These are phyloP conservation scores for Penicillium salamii DNA, from an alignment of 495 filamentous ascomycete genomes.

Conservation along the genomic window DNA sequence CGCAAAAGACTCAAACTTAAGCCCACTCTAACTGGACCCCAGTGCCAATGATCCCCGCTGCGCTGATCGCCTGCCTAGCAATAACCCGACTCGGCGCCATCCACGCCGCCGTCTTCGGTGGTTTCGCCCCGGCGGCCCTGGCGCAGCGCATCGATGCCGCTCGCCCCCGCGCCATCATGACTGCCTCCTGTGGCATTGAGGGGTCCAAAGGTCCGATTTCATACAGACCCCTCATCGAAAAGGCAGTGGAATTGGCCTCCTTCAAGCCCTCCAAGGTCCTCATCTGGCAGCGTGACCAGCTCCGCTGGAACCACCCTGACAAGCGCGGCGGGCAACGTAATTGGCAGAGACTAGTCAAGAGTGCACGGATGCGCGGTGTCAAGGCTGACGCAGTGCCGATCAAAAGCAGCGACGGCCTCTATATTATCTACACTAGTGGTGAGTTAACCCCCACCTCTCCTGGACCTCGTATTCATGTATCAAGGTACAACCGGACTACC, in stretches of 20 bases:
- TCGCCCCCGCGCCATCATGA: conserved; percentile 71
- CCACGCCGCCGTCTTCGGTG: conserved; percentile 90
- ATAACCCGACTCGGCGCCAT: conserved; percentile 80
- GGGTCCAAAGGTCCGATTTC: conserved; percentile 70
- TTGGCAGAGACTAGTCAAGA: conserved; percentile 74
- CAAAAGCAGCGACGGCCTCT: conserved; percentile 70
- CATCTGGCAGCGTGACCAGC: conserved; percentile 76
- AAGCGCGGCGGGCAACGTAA: conserved; percentile 66
- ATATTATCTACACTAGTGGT: conserved; percentile 87
- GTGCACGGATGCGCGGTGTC: conserved; percentile 59
- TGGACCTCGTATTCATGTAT: not conserved
- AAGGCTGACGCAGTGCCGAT: conserved; percentile 72
- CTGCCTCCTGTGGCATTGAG: conserved; percentile 90
- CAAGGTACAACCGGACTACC: conserved; percentile 79
- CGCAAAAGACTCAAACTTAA: conserved; percentile 1
- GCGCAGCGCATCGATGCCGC: conserved; percentile 88
- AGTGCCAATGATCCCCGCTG: conserved; percentile 97
- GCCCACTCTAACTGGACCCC: not conserved
- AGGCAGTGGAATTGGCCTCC: conserved; percentile 55
- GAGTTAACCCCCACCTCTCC: not conserved
- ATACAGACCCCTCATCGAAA: conserved; percentile 70
- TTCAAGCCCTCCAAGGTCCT: conserved; percentile 67
- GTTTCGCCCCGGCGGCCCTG: conserved; percentile 76
- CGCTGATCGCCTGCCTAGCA: conserved; percentile 80
- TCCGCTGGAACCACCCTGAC: conserved; percentile 65